Conservation (phyloP, 768 basidiomycete species). For the Tulasnella sp. region DNA sequence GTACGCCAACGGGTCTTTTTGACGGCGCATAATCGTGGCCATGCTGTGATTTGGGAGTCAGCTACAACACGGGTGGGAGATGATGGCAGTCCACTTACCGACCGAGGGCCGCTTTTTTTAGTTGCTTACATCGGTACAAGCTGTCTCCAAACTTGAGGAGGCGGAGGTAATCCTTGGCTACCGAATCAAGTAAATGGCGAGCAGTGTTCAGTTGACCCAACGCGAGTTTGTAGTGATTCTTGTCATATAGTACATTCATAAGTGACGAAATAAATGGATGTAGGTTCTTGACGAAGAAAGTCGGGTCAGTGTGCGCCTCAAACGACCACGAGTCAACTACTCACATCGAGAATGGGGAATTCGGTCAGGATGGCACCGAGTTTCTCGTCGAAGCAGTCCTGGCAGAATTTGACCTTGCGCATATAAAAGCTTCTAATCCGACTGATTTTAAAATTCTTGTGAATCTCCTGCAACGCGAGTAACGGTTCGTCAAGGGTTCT, state of each 20-base stretch:
- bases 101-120: conserved; percentile 94
- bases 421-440: conserved; percentile 97
- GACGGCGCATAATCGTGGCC: conserved; percentile 97
- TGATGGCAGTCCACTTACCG: conserved; percentile 50
- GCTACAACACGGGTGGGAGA: neutral
- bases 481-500: neutral
- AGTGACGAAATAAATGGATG: conserved; percentile 94
- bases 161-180: conserved; percentile 94
- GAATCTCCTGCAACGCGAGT: conserved; percentile 62
- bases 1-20: conserved; percentile 97
- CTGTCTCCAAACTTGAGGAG: conserved; percentile 97
- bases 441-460: conserved; percentile 99
- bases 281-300: conserved; percentile 50
- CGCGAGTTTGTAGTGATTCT: conserved; percentile 99
- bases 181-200: conserved; percentile 91
- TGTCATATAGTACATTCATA: conserved; percentile 98
- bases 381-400: conserved; percentile 94
- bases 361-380: conserved; percentile 86
- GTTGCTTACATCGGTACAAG: conserved; percentile 95
- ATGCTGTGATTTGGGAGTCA: conserved; percentile 47
- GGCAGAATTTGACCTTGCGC: conserved; percentile 99
- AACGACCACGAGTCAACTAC: conserved; percentile 30
- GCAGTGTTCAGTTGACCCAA: conserved; percentile 94
- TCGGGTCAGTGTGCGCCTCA: neutral
- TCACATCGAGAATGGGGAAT: conserved; percentile 94